phyloP scores from a whole-genome alignment of 2,329 filamentous ascomycete genomes.

The Pyricularia pennisetigena region DNA sequence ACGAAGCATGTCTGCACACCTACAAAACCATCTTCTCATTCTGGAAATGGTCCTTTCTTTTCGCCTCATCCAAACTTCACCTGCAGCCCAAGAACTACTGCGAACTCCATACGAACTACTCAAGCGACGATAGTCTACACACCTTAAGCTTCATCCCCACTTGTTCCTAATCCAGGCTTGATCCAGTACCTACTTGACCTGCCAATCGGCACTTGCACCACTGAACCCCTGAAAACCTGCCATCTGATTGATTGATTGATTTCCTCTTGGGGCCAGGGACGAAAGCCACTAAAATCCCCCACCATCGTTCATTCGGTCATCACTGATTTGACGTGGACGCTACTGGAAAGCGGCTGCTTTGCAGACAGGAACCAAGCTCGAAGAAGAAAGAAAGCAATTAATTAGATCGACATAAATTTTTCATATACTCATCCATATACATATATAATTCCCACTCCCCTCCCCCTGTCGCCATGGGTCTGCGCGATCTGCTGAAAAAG shows the following conservation, averaged over 20 bases:
- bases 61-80: background rate
- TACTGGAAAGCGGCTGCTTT: background rate
- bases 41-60: background rate
- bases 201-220: background rate
- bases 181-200: background rate
- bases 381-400: background rate
- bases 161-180: background rate
- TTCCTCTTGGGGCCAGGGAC: background rate
- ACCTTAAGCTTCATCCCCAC: background rate
- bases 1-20: too few relatives aligned
- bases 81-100: background rate
- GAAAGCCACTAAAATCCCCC: background rate
- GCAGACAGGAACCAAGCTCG: background rate
- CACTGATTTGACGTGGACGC: background rate
- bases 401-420: background rate
- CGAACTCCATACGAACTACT: background rate
- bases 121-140: background rate
- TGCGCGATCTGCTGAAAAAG: conserved; percentile 44
- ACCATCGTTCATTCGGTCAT: background rate
- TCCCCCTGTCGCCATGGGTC: conserved; percentile 27
- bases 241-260: background rate
- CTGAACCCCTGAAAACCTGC: background rate
- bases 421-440: background rate
- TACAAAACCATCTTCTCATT: background rate
- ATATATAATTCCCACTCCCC: background rate